These are phyloP conservation scores for Craspedostauros australis DNA, from an alignment of 108 stramenopile genomes.

Conservation along the genomic window DNA sequence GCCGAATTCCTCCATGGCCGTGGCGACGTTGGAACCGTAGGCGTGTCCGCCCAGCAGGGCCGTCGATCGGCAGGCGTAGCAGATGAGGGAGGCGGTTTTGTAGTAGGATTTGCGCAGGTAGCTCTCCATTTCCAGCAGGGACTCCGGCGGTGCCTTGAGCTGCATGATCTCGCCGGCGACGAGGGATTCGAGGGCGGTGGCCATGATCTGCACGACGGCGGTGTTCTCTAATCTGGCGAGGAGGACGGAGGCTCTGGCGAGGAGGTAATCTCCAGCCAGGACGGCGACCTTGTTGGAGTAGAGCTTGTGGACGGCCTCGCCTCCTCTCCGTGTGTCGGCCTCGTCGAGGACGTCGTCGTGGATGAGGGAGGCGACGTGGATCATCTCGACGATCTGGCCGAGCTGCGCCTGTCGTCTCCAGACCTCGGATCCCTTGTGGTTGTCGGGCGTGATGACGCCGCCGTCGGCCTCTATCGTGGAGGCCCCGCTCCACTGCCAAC, in stretches of 20 bases:
- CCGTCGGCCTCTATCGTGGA: conserved; percentile 62
- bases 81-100: conserved; percentile 96
- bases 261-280: conserved; percentile 94
- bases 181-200: conserved; percentile 90
- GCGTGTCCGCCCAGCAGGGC: conserved; percentile 89
- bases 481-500: conserved; percentile 75
- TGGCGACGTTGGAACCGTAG: conserved; percentile 75
- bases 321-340: conserved; percentile 93
- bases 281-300: conserved; percentile 98
- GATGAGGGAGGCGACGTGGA: conserved; percentile 95
- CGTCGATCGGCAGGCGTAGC: conserved; percentile 84
- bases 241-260: conserved; percentile 91
- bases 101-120: conserved; percentile 95
- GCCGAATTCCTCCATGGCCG: conserved; percentile 94
- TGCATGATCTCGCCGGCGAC: conserved; percentile 99
- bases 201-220: conserved; percentile 97
- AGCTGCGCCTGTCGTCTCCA: conserved; percentile 86
- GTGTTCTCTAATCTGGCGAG: conserved; percentile 89
- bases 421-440: conserved; percentile 82
- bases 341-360: conserved; percentile 98
- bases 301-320: conserved; percentile 95
- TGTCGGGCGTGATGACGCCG: conserved; percentile 50
- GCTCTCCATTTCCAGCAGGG: conserved; percentile 82
- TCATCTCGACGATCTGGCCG: conserved; percentile 98
- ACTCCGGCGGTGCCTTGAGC: conserved; percentile 77